Evolutionary conservation across 129 eudicot species (phyloP), one percentile per base, ranked within the genome.

Genomic region (Tagetes erecta): DNA sequence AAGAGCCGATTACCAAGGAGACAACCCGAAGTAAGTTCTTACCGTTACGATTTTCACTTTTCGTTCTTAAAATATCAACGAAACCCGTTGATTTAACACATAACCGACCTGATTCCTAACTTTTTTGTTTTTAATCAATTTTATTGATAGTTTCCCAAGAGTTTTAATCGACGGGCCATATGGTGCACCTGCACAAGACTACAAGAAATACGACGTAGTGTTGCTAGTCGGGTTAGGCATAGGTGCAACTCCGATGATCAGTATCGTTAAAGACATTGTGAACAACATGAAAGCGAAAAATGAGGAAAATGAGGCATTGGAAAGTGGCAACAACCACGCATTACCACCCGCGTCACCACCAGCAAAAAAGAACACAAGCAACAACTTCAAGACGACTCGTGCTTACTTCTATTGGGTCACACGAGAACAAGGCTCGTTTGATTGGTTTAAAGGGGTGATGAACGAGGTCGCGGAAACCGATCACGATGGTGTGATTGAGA

Each of bases 181-280:
- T 20, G 96, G 92, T 52, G 92, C 96, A 7, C 96, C 96, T 6
- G 89, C 96, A 5, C 96, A 86, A 42, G 92, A 89, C 77, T 89
- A 86, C 88, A 80, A 82, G 71, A 81, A 86, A 37, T 89, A 84
- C 47, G 92, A 84, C 2, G 82, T 86, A 3, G 83, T 89, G 64
- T 82, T 89, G 70, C 82, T 89, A 3, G 87, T 89, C 1, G 96
- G 92, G 7, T 81, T 86, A 33, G 96, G 96, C 8, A 89, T 89
- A 3, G 92, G 89, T 8, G 91, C 89, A 30, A 86, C 91, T 42
- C 91, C 96, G 0, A 77, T 89, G 80, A 89, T 89, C 10, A 86
- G 96, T 69, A 87, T 86, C 12, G 79, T 84, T 27, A 89, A 89
- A 55, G 96, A 89, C 68, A 78, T 89, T 40, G 75, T 89, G 37